These are phyloP conservation scores for Tylopilus subfusipes DNA, from an alignment of 768 basidiomycete species.

Conservation along the genomic window DNA sequence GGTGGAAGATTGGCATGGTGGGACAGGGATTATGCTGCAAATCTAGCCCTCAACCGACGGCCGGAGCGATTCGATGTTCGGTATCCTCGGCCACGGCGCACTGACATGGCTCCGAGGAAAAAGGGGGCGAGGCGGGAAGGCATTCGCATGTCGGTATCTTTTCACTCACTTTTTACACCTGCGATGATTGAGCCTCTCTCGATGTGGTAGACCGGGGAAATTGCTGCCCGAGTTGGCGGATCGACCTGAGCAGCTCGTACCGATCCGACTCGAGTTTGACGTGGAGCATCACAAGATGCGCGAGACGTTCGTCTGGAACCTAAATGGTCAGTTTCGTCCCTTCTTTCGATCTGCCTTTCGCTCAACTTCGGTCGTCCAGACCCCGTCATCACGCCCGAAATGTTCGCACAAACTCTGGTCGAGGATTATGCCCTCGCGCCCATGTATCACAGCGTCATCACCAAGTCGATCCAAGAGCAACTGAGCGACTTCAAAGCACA, in stretches of 20 bases:
- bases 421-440: constrained; percentile 83
- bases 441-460: constrained; percentile 62
- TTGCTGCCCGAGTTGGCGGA: constrained; percentile 53
- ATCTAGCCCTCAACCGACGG: constrained; percentile 29
- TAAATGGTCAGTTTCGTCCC: constrained; percentile 64
- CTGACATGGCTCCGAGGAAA: constrained; percentile 37
- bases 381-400: constrained; percentile 82
- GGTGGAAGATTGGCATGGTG: constrained; percentile 53
- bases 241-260: constrained; percentile 79
- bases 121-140: constrained; percentile 63
- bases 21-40: constrained; percentile 50
- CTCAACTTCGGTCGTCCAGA: constrained; percentile 44
- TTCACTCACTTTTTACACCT: neutral
- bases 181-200: neutral
- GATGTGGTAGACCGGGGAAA: constrained; percentile 52
- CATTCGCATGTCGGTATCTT: constrained; percentile 65
- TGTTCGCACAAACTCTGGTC: constrained; percentile 85
- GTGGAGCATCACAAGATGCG: constrained; percentile 91
- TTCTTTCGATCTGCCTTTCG: neutral
- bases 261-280: constrained; percentile 95
- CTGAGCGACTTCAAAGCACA: constrained; percentile 76
- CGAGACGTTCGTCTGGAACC: constrained; percentile 97
- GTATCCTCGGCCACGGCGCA: constrained; percentile 48
- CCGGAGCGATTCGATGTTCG: constrained; percentile 49
- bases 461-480: constrained; percentile 85